Percentiles rank a stretch among this genome's conserved stretches.
phyloP scores from a whole-genome alignment of 345 rosid species.

The Trapa bicornis region DNA sequence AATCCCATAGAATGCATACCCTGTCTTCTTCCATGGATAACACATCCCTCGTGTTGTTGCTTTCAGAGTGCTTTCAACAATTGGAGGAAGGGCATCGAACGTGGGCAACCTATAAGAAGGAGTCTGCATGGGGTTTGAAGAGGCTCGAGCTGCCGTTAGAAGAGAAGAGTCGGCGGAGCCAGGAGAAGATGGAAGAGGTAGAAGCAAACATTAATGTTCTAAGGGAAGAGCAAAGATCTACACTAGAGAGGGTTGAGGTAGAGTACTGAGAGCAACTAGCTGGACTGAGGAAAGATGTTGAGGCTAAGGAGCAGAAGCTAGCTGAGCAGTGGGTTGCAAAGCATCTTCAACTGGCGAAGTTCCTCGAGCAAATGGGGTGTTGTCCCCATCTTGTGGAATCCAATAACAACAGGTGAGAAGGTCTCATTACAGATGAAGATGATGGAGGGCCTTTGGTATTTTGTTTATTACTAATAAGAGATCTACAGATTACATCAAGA shows the following conservation, averaged over 20 bases:
- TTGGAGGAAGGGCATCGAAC: conserved; percentile 4
- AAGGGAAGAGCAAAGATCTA: background rate
- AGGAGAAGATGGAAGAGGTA: conserved; percentile 2
- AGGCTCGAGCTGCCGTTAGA: conserved; percentile 5
- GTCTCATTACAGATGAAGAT: background rate
- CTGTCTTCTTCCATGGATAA: conserved; percentile 24
- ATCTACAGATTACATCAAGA: background rate
- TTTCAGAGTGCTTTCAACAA: conserved; percentile 1
- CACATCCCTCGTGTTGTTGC: conserved; percentile 4
- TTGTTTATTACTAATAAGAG: background rate
- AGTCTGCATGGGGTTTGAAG: background rate
- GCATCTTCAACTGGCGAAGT: conserved; percentile 1
- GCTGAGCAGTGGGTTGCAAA: background rate
- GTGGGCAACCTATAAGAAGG: background rate
- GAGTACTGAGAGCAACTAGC: conserved; percentile 3
- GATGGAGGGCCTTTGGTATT: background rate
- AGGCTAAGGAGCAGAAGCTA: conserved; percentile 6
- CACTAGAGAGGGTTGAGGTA: background rate
- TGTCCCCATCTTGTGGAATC: conserved; percentile 37
- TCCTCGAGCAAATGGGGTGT: background rate
- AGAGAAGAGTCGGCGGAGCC: background rate
- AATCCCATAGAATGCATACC: conserved; percentile 18
- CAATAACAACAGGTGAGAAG: conserved; percentile 28
- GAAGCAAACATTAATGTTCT: conserved; percentile 1
- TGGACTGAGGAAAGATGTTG: conserved; percentile 3